Base-by-base conservation (phyloP, 371 early-diverging fungal species). In the Saksenaea vasiformis region DNA sequence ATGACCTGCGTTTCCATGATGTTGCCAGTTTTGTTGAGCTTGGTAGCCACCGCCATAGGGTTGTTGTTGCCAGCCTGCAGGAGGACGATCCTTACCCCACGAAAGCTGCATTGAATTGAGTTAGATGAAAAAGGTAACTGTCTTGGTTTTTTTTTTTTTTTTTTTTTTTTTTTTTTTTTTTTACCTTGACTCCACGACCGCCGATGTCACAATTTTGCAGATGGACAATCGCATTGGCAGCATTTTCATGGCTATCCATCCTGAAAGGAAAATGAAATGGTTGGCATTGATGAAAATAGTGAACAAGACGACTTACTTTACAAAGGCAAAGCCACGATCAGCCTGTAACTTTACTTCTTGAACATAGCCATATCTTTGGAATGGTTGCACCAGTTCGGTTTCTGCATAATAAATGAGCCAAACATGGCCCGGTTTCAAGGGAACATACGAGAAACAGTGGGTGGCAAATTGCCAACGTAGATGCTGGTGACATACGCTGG, bases 311-410 rank as follows among this genome's bases (percentile, higher is more conserved):
- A 9, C 63, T 70, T 75, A 89, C 89, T 89, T 91, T 70, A 95
- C 84, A 76, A 95, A 95, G 13, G 92, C 95, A 70, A 88, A 95
- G n/a, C 95, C 95, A 55, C 93, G 90, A 53, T 95, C 96, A 14
- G 88, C 79, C 74, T 95, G 95, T 70, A 95, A 77, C 56, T 91
- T 85, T 54, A 93, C 70, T 64, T 95, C 95, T 44, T 87, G 71
- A 9, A 94, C 83, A 67, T 72, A 83, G 5, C 96, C 96, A 65
- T 77, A 92, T 27, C 78, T 82, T 64, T 88, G 88, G 83, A 95
- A 94, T 67, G 88, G 77, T 19, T 85, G 87, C 22, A 83, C 68
- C 66, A 95, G 70, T 57, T 95, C 93, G 60, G 86, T 85, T 71
- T 92, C 87, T 85, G 47, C 58, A 47, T 22, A 61, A 54, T 47